Evolutionary conservation across 257 asterid species (phyloP), one percentile per base, ranked within the genome.

Genomic region (Jaltomata sinuosa): DNA sequence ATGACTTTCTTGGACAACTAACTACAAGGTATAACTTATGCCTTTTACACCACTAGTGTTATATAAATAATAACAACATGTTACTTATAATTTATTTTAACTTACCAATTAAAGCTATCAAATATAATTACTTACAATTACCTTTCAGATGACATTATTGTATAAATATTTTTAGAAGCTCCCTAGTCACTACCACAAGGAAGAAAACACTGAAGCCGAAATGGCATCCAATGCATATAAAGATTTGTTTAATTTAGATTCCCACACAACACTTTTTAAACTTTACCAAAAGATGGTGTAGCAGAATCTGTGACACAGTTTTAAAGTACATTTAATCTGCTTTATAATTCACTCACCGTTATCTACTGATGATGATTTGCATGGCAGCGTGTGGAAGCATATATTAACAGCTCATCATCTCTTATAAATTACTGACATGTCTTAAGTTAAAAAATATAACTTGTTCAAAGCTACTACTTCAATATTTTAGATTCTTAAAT

Each of bases 281-380:
- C 22, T n/a, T 69, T 19, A 11, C 47, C 50, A n/a, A 29, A 81
- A 65, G 57, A 15, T 42, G 36, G 57, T 72, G 50, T 27, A 42
- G 9, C 34, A 54, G 85, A 84, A 82, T 82, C 87, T 85, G 83
- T 82, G 84, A 87, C 77, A 34, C 36, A 54, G 21, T 14, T 74
- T 16, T 1, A 47, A 42, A 8, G 22, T 74, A 74, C 38, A n/a
- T 71, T 32, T 32, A 8, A 67, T 67, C 42, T 72, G n/a, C 38
- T 45, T n/a, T 19, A 45, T 22, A 74, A 42, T 49, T 74, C 57
- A 27, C 25, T 42, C 16, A 12, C 38, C 25, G 8, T 74, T 74
- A 34, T 34, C 77, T 68, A 68, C 29, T 68, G 29, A 34, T 34
- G 29, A 34, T 34, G 49, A 68, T 68, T 68, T 68, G 77, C 77